Evolutionary conservation across 2,329 filamentous ascomycete species (phyloP), one percentile per base, ranked within the genome.

Genomic region (Calcarisporium arbuscula): DNA sequence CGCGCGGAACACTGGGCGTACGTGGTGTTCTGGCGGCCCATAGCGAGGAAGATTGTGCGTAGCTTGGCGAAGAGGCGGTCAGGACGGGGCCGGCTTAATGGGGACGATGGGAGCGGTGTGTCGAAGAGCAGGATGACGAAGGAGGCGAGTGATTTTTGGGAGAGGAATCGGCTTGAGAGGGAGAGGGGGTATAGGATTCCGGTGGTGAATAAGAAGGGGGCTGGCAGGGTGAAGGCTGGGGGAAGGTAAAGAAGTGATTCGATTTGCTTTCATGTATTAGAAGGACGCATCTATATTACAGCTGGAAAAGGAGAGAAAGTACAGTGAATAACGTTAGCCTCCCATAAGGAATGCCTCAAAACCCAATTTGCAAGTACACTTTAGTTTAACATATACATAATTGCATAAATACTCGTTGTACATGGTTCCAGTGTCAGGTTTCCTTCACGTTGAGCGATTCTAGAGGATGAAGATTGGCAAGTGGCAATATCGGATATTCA

Each of bases 71-170:
- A 45, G n/a, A 39, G 49, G 11, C 38, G 47, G 16, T 32, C 47
- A 21, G 36, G 44, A 4, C 32, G 23, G 5, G 41, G 32, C 4
- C 20, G 42, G 29, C 27, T 34, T 35, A 35, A 41, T 26, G 17
- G 41, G 17, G 39, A 44, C 31, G 40, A 39, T 35, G 17, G 26
- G 33, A 19, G 43, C 25, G 22, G 41, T 22, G 39, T 38, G 15
- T 35, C 38, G 3, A 39, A 30, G 16, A 28, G 33, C 36, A 41
- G 44, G 39, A 17, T 50, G 27, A 47, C 25, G 17, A 53, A 50
- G 39, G 60, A 64, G 32, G 49, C 48, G 23, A 65, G 61, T 28
- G 61, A 65, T 30, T 65, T 65, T 29, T 65, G 61, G 61, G 58
- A 60, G 40, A 56, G 54, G 26, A 56, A 65, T 27, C 45, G 60